These are phyloP conservation scores for Pouteria campechiana DNA, from an alignment of 179 eudicot species.

Conservation along the genomic window DNA sequence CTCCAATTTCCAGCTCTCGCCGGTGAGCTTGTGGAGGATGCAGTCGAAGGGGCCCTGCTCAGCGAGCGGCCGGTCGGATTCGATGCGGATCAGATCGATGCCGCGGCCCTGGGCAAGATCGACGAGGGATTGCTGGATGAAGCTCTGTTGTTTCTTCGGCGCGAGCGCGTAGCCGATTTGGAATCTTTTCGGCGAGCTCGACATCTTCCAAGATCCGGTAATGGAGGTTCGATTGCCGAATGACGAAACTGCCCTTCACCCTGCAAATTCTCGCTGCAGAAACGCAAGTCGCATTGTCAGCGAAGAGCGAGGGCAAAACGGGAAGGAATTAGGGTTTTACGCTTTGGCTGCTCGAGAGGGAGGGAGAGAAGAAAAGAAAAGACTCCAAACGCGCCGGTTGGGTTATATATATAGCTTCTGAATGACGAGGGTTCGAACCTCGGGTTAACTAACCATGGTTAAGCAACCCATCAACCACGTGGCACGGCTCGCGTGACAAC, in stretches of 20 bases:
- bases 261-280: background rate
- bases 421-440: no score
- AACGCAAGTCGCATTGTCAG: background rate
- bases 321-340: no score
- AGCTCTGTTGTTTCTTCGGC: constrained; percentile 43
- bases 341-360: no score
- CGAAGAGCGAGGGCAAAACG: no score
- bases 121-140: constrained; percentile 38
- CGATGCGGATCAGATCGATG: constrained; percentile 43
- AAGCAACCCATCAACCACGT: no score
- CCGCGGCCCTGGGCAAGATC: constrained; percentile 31
- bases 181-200: constrained; percentile 15
- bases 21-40: constrained; percentile 44
- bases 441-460: no score
- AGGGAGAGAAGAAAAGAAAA: no score
- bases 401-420: no score
- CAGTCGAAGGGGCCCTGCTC: constrained; percentile 66
- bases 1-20: constrained; percentile 51
- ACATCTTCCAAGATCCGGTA: constrained; percentile 9
- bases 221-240: no score
- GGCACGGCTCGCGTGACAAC: no score
- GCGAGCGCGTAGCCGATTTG: constrained; percentile 52
- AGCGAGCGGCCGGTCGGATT: constrained; percentile 23
- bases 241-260: no score
- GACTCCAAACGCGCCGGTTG: no score